These are phyloP conservation scores for Fusarium tupiense DNA, from an alignment of 2,329 filamentous ascomycete genomes.

Conservation along the genomic window DNA sequence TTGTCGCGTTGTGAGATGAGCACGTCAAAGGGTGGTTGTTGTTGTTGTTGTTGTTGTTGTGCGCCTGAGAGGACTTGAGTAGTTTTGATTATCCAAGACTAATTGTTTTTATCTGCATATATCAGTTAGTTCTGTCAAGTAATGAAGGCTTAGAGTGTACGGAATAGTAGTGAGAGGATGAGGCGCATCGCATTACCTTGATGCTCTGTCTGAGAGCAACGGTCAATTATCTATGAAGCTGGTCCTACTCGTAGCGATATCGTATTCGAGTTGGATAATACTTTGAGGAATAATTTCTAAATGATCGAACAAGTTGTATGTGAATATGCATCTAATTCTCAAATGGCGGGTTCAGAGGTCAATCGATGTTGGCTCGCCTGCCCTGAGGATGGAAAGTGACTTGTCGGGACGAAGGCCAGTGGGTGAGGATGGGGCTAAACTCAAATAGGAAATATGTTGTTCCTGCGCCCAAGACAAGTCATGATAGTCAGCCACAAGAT, in stretches of 20 bases:
- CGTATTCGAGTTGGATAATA: no score
- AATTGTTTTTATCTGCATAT: neutral
- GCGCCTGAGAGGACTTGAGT: neutral
- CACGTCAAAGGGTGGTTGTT: no score
- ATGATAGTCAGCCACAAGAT: neutral
- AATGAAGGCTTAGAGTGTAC: neutral
- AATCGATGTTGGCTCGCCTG: neutral
- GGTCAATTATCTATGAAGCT: neutral
- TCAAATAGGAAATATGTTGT: constrained; percentile 23
- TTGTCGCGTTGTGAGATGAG: constrained; percentile 2
- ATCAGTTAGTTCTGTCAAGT: neutral
- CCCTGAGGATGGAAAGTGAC: neutral
- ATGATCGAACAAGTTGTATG: neutral
- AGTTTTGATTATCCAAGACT: neutral
- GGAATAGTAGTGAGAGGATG: neutral
- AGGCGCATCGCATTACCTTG: neutral
- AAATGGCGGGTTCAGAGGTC: neutral
- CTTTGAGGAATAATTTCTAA: neutral
- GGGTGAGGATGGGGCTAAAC: neutral
- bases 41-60: neutral
- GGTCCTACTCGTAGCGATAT: neutral
- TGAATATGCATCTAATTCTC: neutral
- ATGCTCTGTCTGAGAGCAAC: neutral
- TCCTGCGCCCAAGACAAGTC: neutral
- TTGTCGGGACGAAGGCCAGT: neutral